Evolutionary conservation across 306 rosid species (phyloP).

Genomic region (cucumber (Cucumis sativus)): DNA sequence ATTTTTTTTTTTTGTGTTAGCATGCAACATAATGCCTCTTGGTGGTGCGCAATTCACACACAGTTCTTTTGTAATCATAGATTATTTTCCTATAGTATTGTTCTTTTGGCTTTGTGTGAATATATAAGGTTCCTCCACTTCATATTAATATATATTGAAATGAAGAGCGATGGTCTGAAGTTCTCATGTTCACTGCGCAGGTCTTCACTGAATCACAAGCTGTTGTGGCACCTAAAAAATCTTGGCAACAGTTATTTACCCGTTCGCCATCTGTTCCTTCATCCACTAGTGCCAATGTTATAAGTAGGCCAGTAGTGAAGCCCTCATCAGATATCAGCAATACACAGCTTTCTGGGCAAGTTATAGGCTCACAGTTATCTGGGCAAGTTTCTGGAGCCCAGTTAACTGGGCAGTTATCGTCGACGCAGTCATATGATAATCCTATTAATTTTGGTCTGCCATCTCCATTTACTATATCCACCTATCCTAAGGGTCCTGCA

Average conservation of each 20-base stretch:
- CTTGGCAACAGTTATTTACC: constrained; percentile 96
- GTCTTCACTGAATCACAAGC: constrained; percentile 53
- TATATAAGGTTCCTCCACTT: background rate
- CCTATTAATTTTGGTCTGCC: constrained; percentile 87
- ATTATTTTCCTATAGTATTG: background rate
- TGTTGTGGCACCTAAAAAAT: constrained; percentile 57
- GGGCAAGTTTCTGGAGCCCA: constrained; percentile 16
- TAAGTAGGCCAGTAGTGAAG: constrained; percentile 75
- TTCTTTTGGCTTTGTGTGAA: background rate
- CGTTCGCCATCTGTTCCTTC: constrained; percentile 54
- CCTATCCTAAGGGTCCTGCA: constrained; percentile 37
- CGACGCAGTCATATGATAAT: constrained; percentile 57
- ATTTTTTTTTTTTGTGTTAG: background rate
- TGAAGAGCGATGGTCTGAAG: constrained; percentile 9
- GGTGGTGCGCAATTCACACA: background rate
- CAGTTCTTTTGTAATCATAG: background rate
- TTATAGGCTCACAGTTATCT: constrained; percentile 1
- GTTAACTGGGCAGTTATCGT: constrained; percentile 38
- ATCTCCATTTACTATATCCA: constrained; percentile 59
- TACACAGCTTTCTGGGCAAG: constrained; percentile 39
- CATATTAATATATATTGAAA: background rate
- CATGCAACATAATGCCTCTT: background rate
- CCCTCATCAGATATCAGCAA: constrained; percentile 44
- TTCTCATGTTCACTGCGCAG: constrained; percentile 50
- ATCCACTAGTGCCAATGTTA: constrained; percentile 58